Base-by-base conservation (phyloP, 2,329 filamentous ascomycete genomes). In the Penicillium oxalicum region DNA sequence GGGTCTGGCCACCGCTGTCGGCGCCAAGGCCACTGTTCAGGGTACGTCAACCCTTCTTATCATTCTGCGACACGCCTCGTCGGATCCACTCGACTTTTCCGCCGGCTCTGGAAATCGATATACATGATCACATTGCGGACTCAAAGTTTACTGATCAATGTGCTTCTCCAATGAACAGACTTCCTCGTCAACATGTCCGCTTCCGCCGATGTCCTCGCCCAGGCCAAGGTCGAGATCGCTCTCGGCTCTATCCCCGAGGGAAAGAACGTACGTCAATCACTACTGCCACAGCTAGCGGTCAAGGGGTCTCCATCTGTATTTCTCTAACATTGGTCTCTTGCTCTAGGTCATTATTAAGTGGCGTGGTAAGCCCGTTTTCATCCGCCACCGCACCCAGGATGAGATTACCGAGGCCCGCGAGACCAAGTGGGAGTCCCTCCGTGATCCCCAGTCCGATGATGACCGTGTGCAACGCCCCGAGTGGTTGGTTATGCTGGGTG, bases 151-250 rank as follows among this genome's bases (percentile, higher is more conserved):
- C 62, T 64, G 58, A 67, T 52, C 41, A 34, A 56, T 51, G 55
- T 56, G 53, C 60, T 52, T 54, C 42, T 53, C 57, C 50, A 49
- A 45, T 60, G 59, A 32, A 32, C 74, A 98, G 93, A 98, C 77
- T 98, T 98, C 83, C 82, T 98, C 58, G 89, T 95, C 78, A 98
- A 96, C 84, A 97, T 98, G 94, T 94, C 91, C 66, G 93, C 93
- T 56, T 98, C 93, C 54, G 93, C 93, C 75, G 93, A 98, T 69
- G 90, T 98, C 69, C 77, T 98, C 76, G 93, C 94, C 70, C 94
- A 96, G 84, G 93, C 93, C 74, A 98, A 98, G 86, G 93, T 98
- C 63, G 93, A 98, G 79, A 87, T 98, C 63, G 89, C 95, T 74
- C 86, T 98, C 61, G 79, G 79, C 65, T 74, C 88, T 58, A 97